Base-by-base conservation (phyloP, 441 rosid species). In the Pelargonium australe region DNA sequence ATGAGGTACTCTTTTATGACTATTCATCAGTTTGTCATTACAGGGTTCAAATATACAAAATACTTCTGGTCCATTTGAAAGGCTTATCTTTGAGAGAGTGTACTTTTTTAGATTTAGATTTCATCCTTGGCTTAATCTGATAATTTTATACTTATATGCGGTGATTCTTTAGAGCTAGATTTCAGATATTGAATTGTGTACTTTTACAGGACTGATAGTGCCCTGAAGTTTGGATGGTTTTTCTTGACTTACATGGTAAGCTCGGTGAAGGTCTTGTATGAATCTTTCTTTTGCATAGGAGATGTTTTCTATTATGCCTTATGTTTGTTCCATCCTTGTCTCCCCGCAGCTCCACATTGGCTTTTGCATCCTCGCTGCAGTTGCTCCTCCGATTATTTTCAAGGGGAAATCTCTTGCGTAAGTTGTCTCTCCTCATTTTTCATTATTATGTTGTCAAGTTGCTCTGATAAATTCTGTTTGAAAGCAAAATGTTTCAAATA, bases 331-430 rank as follows among this genome's bases (percentile, higher is more conserved):
- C 65, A 19, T 62, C 58, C 17, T 72, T 75, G 73, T 73, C 63
- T 65, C 47, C 55, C 53, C 78, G 77, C 91, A 95, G 99, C 2
- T 95, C 57, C 99, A 95, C 73, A 82, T 95, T 69, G 97, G 84
- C 63, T 95, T 95, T 77, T 87, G 92, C 74, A 73, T 89, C 78
- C 85, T 92, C 76, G 93, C 98, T 77, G 81, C 92, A 7, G 86
- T 95, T 68, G 99, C 98, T 79, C 97, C 98, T 73, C 98, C 99
- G 61, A 66, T 95, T 70, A 84, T 92, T 80, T 95, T 95, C 85
- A 87, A 88, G 84, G 99, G 99, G 69, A 92, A 91, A 69, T 92
- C 99, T 58, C 92, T 95, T 69, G 81, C 97, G 99, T 95, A 88
- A 86, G 84, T 80, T 71, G 49, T 70, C 65, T 65, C 47, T 68